A percentile compares a stretch with the other conserved stretches of the same genome.
phyloP scores from a whole-genome alignment of 768 basidiomycete genomes.

The Kwoniella sp. region DNA sequence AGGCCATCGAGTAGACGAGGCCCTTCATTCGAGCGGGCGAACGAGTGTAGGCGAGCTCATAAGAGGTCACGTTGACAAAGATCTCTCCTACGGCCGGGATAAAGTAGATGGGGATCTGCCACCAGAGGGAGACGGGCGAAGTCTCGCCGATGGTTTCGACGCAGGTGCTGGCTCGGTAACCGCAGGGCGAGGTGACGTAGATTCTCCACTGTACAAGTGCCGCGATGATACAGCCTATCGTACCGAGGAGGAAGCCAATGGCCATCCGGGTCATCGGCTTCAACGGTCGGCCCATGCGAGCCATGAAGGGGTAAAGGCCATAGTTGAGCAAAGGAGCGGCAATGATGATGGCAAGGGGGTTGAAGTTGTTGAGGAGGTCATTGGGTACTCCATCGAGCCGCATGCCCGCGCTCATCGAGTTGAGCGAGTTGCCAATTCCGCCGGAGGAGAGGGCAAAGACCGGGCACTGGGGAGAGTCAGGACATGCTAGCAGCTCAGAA shows the following conservation, averaged over 20 bases:
- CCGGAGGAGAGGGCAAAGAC: slow-evolving; percentile 45
- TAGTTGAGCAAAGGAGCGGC: slow-evolving; percentile 43
- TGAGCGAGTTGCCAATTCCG: slow-evolving; percentile 37
- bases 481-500: no score
- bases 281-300: slow-evolving; percentile 27
- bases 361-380: slow-evolving; percentile 46
- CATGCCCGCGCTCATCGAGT: slow-evolving; percentile 44
- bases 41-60: slow-evolving; percentile 48
- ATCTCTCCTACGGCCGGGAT: slow-evolving; percentile 47
- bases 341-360: slow-evolving; percentile 40
- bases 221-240: slow-evolving; percentile 29
- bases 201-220: slow-evolving; percentile 49
- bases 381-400: slow-evolving; percentile 42
- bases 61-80: slow-evolving; percentile 46
- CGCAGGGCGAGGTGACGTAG: slow-evolving; percentile 45
- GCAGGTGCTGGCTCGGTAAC: slow-evolving; percentile 39
- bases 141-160: slow-evolving; percentile 12
- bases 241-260: slow-evolving; percentile 27
- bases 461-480: no score
- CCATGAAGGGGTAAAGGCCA: slow-evolving; percentile 40
- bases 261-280: slow-evolving; percentile 19
- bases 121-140: slow-evolving; percentile 36
- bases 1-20: slow-evolving; percentile 40
- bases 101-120: slow-evolving; percentile 42
- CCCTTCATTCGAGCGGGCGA: slow-evolving; percentile 48